Evolutionary conservation across 2,329 filamentous ascomycete species (phyloP).

Genomic region (Arthrobotrys musiformis): DNA sequence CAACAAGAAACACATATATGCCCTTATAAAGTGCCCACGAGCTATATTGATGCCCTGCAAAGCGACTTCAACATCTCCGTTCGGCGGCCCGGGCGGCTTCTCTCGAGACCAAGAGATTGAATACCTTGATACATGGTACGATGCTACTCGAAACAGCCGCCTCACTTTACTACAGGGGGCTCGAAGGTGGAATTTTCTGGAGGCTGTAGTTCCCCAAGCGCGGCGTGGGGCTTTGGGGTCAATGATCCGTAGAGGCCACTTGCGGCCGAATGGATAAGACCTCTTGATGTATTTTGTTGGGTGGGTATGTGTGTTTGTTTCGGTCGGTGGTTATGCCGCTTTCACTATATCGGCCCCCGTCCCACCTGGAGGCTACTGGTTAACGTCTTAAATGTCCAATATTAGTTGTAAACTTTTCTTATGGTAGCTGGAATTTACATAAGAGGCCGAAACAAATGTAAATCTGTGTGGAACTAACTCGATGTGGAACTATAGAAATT

Average conservation of each 20-base stretch:
- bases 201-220: neutral
- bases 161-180: neutral
- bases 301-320: neutral
- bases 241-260: neutral
- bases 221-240: neutral
- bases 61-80: neutral
- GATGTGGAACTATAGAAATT: no score
- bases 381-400: no score
- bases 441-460: no score
- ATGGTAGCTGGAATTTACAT: no score
- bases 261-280: neutral
- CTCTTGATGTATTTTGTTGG: no score
- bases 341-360: no score
- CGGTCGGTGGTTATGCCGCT: no score
- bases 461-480: no score
- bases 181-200: neutral
- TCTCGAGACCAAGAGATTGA: slow-evolving; percentile 1
- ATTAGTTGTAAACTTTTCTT: no score
- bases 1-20: no score
- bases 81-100: neutral
- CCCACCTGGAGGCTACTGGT: no score
- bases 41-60: neutral
- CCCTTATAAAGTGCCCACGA: no score
- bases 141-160: neutral
- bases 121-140: neutral